These are phyloP conservation scores for Phytopythium sindhum DNA, from an alignment of 352 stramenopile genomes.

Conservation along the genomic window DNA sequence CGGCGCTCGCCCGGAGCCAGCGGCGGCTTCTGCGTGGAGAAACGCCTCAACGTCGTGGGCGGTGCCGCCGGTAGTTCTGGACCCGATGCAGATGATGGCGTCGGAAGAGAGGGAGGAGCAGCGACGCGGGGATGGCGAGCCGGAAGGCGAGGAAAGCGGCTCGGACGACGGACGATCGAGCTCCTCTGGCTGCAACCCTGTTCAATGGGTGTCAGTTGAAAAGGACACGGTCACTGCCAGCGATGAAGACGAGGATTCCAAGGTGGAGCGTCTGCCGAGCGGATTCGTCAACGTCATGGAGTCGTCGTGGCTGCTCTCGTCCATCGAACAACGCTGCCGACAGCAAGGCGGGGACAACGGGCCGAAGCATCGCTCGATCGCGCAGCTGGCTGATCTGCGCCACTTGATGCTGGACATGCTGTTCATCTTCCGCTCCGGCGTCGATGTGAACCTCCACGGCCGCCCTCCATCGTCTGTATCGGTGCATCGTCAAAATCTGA, in stretches of 20 bases:
- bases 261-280: conserved; percentile 14
- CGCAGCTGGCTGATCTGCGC: conserved; percentile 42
- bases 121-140: background rate
- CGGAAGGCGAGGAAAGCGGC: conserved; percentile 5
- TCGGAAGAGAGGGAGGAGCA: background rate
- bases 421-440: conserved; percentile 57
- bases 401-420: conserved; percentile 62
- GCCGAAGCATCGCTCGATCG: conserved; percentile 25
- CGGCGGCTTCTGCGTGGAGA: background rate
- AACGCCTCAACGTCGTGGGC: conserved; percentile 1
- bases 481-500: conserved; percentile 40
- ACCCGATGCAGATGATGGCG: background rate
- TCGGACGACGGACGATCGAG: background rate
- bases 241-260: conserved; percentile 2
- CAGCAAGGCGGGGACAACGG: conserved; percentile 5
- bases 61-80: background rate
- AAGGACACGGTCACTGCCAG: background rate
- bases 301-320: conserved; percentile 65
- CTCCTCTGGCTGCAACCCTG: background rate
- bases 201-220: background rate
- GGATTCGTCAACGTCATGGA: conserved; percentile 78
- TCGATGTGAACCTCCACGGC: conserved; percentile 49
- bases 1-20: background rate
- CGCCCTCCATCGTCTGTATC: conserved; percentile 32
- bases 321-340: conserved; percentile 54